Evolutionary conservation across 2,329 filamentous ascomycete species (phyloP).

Genomic region (Pseudogymnoascus pannorum): DNA sequence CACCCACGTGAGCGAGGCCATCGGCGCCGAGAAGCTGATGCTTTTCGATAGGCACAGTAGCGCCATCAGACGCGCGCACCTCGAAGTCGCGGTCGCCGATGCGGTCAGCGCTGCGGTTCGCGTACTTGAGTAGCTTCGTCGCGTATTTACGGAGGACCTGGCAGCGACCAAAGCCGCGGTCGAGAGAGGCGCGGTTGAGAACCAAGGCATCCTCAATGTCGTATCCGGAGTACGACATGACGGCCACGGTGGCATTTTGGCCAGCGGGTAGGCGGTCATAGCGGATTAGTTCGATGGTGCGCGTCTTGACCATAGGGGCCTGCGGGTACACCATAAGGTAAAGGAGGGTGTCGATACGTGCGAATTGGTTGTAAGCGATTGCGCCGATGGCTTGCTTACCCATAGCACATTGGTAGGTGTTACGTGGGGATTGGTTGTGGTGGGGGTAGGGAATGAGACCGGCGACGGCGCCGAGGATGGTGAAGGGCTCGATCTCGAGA

Average conservation of each 20-base stretch:
- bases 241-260: constrained; percentile 93
- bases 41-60: constrained; percentile 55
- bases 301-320: constrained; percentile 92
- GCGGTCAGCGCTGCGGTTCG: constrained; percentile 67
- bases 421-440: constrained; percentile 97
- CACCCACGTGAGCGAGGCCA: constrained; percentile 81
- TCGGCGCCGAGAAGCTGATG: constrained; percentile 73
- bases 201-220: constrained; percentile 99
- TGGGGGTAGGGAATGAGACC: constrained; percentile 96
- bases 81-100: constrained; percentile 50
- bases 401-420: constrained; percentile 99
- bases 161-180: constrained; percentile 90
- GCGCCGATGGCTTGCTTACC: constrained; percentile 99
- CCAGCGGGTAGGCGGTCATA: constrained; percentile 97
- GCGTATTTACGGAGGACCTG: constrained; percentile 97
- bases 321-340: constrained; percentile 98
- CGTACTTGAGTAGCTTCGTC: constrained; percentile 79
- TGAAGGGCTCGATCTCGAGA: constrained; percentile 96
- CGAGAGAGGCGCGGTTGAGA: constrained; percentile 90
- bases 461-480: constrained; percentile 88
- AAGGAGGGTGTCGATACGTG: constrained; percentile 89
- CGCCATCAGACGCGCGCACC: constrained; percentile 51
- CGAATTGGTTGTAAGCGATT: constrained; percentile 97
- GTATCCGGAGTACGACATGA: constrained; percentile 99
- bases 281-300: constrained; percentile 92